Percentiles rank a stretch among this genome's conserved stretches.
phyloP scores from a whole-genome alignment of 768 basidiomycete genomes.

The Boletus sp. region DNA sequence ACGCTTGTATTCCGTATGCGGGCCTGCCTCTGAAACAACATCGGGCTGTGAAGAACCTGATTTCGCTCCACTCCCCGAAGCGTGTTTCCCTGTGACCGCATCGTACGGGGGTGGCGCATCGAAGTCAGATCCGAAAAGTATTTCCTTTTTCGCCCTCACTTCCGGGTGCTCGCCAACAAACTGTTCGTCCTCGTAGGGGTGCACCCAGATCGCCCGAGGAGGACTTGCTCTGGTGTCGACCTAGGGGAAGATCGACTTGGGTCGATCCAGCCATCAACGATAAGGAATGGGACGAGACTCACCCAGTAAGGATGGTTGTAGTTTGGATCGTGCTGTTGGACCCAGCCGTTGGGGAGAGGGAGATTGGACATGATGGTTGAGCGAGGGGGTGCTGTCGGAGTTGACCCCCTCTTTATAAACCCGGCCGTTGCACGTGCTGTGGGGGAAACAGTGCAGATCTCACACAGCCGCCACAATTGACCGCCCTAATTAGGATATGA shows the following conservation, averaged over 20 bases:
- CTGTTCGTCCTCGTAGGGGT: conserved; percentile 67
- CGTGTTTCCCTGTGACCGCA: conserved; percentile 26
- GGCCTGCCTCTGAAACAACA: background rate
- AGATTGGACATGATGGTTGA: conserved; percentile 22
- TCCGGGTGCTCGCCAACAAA: conserved; percentile 58
- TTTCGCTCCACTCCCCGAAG: conserved; percentile 20
- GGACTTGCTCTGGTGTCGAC: conserved; percentile 63
- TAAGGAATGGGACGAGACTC: background rate
- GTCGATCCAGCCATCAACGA: background rate
- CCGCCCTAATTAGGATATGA: background rate
- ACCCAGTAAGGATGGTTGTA: conserved; percentile 51
- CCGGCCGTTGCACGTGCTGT: conserved; percentile 13
- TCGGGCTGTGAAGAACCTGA: background rate
- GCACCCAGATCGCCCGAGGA: conserved; percentile 66
- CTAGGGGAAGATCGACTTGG: conserved; percentile 29
- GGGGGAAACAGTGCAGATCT: background rate
- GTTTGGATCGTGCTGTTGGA: conserved; percentile 42
- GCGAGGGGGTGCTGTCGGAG: background rate
- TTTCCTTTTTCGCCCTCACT: conserved; percentile 35
- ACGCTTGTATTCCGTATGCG: conserved; percentile 35
- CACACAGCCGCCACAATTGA: conserved; percentile 3
- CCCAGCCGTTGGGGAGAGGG: conserved; percentile 58
- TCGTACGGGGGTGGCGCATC: conserved; percentile 30
- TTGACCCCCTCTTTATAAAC: background rate
- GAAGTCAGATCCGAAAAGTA: background rate